phyloP scores from a whole-genome alignment of 768 basidiomycete genomes.

The Melanogaster broomeanus region DNA sequence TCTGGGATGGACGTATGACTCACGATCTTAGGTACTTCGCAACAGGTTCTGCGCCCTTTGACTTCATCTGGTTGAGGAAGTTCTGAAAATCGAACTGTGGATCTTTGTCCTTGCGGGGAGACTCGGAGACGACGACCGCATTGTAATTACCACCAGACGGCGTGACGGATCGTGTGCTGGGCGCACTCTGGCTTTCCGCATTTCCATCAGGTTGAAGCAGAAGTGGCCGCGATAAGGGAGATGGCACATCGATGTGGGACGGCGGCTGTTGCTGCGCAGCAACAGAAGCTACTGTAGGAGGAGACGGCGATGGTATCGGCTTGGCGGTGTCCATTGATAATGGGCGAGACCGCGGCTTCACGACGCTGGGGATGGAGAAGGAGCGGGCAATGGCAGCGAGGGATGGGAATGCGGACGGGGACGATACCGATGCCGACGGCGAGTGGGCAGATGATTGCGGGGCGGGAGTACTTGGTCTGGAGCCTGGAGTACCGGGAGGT shows the following conservation, averaged over 20 bases:
- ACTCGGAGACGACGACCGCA: conserved; percentile 19
- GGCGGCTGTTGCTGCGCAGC: conserved; percentile 46
- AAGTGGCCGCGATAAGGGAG: conserved; percentile 5
- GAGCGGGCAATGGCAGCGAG: conserved; percentile 67
- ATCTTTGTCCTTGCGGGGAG: conserved; percentile 38
- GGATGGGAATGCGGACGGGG: conserved; percentile 57
- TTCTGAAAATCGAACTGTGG: conserved; percentile 88
- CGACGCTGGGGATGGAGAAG: conserved; percentile 54
- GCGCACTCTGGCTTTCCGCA: conserved; percentile 2
- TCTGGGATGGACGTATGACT: conserved; percentile 33
- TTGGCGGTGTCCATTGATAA: conserved; percentile 62
- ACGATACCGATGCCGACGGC: too few species aligned
- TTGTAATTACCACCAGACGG: conserved; percentile 20
- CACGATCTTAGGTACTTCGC: conserved; percentile 95
- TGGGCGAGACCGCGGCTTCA: conserved; percentile 47
- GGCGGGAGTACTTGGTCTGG: conserved; percentile 26
- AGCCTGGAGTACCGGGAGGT: conserved; percentile 1
- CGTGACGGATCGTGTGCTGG: conserved; percentile 27
- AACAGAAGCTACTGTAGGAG: conserved; percentile 58
- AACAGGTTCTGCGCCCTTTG: conserved; percentile 84
- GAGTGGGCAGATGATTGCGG: conserved; percentile 12
- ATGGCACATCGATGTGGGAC: conserved; percentile 4
- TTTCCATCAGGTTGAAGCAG: conserved; percentile 5
- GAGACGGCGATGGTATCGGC: conserved; percentile 60
- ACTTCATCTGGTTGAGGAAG: conserved; percentile 95